Evolutionary conservation across 129 eudicot species (phyloP).

Genomic region (Heracleum sosnowskyi): DNA sequence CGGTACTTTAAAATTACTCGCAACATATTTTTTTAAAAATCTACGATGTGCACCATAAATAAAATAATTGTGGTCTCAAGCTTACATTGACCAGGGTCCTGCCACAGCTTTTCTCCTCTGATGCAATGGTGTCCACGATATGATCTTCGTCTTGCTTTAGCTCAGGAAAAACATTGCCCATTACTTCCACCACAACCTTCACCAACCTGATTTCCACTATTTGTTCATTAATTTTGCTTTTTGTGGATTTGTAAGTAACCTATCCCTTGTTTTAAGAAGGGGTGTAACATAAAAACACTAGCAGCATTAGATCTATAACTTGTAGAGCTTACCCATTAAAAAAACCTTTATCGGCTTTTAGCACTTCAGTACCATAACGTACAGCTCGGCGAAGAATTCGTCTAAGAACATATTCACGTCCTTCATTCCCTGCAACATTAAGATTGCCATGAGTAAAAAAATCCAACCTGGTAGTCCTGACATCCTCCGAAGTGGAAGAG

Average conservation of each 20-base stretch:
- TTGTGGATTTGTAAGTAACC: not conserved
- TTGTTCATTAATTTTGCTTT: not conserved
- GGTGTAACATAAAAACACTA: not conserved
- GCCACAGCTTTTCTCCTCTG: constrained; percentile 89
- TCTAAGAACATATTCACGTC: constrained; percentile 90
- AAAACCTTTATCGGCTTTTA: constrained; percentile 79
- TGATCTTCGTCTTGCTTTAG: constrained; percentile 49
- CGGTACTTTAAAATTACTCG: not conserved
- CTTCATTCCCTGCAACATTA: constrained; percentile 72
- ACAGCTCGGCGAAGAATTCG: constrained; percentile 98
- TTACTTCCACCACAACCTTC: constrained; percentile 66
- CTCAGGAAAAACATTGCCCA: constrained; percentile 92
- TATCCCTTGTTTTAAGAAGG: not conserved
- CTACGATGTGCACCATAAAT: not conserved
- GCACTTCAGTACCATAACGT: constrained; percentile 92
- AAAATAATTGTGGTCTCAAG: not conserved
- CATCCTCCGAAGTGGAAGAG: not conserved
- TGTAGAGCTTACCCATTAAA: constrained; percentile 53
- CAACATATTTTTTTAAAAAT: not conserved
- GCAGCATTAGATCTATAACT: not conserved
- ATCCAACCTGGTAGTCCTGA: not conserved
- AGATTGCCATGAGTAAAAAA: constrained; percentile 4
- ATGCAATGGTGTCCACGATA: constrained; percentile 71
- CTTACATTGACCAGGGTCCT: constrained; percentile 80
- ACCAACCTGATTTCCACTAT: constrained; percentile 45